These are phyloP conservation scores for Alopecurus myosuroides DNA, from an alignment of 176 grass and related monocot species.

Conservation along the genomic window DNA sequence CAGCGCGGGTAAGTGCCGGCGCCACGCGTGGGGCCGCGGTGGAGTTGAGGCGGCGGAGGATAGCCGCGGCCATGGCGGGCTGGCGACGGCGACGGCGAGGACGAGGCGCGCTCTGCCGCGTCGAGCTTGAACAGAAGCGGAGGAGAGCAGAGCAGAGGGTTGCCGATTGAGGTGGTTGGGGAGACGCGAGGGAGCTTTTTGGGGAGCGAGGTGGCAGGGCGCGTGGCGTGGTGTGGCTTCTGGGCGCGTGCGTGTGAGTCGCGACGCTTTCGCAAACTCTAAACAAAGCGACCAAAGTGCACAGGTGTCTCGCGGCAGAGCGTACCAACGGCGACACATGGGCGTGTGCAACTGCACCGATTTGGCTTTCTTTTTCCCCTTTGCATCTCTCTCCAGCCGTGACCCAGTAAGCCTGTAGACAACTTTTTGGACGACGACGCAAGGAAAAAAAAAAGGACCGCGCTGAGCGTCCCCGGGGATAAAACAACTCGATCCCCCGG, in stretches of 20 bases:
- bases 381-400: too few relatives aligned
- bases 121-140: neutral
- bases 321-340: neutral
- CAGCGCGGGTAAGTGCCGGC: neutral
- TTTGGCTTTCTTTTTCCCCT: too few relatives aligned
- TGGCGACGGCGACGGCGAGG: neutral
- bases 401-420: too few relatives aligned
- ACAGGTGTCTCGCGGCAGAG: conserved; percentile 22
- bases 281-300: neutral
- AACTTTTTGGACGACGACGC: too few relatives aligned
- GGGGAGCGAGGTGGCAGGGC: neutral
- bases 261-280: neutral
- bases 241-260: neutral
- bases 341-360: too few relatives aligned
- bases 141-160: neutral
- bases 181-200: neutral
- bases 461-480: too few relatives aligned
- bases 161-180: neutral
- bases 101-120: neutral
- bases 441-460: too few relatives aligned
- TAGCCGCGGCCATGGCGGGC: conserved; percentile 34
- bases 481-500: too few relatives aligned
- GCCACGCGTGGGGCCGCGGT: neutral
- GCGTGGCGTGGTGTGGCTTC: neutral
- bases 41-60: conserved; percentile 40